Evolutionary conservation across 306 rosid genomes (phyloP).

Genomic region (Rubus parviflorus): DNA sequence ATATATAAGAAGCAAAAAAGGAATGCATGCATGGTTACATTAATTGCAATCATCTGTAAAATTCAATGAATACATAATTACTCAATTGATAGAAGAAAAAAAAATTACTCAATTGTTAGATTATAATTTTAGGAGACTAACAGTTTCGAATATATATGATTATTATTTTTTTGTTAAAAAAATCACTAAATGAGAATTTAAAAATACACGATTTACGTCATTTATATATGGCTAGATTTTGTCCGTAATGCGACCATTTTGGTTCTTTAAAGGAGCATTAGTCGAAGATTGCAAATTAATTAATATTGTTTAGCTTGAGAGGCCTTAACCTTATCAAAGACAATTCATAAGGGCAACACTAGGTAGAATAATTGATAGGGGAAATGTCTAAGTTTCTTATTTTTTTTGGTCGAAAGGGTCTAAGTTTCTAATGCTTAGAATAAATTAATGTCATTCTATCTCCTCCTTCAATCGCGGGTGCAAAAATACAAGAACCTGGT

Average conservation of each 20-base stretch:
- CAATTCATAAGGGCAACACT: not conserved
- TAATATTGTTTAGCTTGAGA: not conserved
- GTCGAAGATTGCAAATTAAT: not conserved
- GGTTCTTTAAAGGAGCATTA: not conserved
- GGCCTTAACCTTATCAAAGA: not conserved
- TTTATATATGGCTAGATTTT: no score
- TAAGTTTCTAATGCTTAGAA: not conserved
- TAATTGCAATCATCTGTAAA: no score
- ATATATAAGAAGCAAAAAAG: no score
- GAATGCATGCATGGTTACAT: no score
- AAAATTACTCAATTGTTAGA: no score
- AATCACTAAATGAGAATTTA: no score
- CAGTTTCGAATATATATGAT: no score
- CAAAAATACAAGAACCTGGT: conserved; percentile 6
- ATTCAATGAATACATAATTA: no score
- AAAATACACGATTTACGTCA: no score
- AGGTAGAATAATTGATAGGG: not conserved
- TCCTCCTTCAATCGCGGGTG: conserved; percentile 14
- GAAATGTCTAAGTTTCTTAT: not conserved
- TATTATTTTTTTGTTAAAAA: no score
- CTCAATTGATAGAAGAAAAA: no score
- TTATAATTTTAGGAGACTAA: no score
- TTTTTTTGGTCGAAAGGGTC: not conserved
- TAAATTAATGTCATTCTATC: not conserved
- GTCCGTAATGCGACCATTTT: not conserved